Percentiles rank a stretch among this genome's conserved stretches.
These are phyloP conservation scores for Scleromitrula shiraiana DNA, from an alignment of 2,329 filamentous ascomycete species.

Conservation along the genomic window DNA sequence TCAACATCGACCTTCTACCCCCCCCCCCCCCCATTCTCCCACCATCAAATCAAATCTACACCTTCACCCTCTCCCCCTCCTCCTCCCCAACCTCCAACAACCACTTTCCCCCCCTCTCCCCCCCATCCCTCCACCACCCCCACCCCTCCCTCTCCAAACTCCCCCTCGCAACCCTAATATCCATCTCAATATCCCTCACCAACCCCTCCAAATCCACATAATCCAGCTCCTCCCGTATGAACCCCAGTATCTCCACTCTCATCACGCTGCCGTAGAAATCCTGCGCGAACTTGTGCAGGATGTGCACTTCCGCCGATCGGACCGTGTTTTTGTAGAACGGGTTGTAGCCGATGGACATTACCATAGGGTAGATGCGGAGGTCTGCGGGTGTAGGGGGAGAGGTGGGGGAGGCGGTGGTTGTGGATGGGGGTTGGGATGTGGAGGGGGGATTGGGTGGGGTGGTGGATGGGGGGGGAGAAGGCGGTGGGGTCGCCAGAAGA, in stretches of 20 bases:
- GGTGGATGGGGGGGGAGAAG: constrained; percentile 22
- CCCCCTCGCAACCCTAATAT: constrained; percentile 72
- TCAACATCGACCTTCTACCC: background rate
- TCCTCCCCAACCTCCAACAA: constrained; percentile 1
- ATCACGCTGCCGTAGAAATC: constrained; percentile 85
- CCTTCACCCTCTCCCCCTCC: background rate
- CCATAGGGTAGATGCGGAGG: constrained; percentile 65
- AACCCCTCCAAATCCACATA: constrained; percentile 78
- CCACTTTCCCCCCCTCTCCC: constrained; percentile 16
- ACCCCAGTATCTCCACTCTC: constrained; percentile 74
- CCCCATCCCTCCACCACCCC: constrained; percentile 25
- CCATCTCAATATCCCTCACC: constrained; percentile 78
- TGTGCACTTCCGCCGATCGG: constrained; percentile 81
- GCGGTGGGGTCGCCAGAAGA: constrained; percentile 8
- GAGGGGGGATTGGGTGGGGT: constrained; percentile 12
- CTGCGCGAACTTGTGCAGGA: constrained; percentile 65
- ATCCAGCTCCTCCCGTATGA: constrained; percentile 82
- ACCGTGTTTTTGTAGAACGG: constrained; percentile 93
- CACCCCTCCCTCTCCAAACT: constrained; percentile 63
- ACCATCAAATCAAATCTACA: background rate
- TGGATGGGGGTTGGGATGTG: constrained; percentile 11
- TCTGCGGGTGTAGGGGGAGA: constrained; percentile 15
- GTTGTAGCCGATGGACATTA: constrained; percentile 94
- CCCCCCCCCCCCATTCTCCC: background rate
- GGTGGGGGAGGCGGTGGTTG: constrained; percentile 11